phyloP scores from a whole-genome alignment of 352 stramenopile species.

The Poterioochromonas sp. region DNA sequence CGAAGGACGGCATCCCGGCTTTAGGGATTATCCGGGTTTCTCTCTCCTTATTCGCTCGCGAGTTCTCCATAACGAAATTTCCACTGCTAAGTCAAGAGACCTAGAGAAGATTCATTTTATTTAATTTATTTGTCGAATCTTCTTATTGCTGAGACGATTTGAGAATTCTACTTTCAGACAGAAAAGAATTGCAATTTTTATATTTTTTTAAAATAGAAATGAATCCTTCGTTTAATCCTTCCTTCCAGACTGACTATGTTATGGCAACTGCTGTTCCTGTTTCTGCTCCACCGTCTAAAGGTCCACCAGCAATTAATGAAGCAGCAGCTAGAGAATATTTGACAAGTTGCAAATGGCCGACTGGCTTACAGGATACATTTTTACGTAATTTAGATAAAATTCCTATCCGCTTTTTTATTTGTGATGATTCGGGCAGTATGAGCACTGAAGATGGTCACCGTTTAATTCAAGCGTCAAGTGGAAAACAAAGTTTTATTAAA shows the following conservation, averaged over 20 bases:
- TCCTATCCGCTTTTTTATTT: slow-evolving; percentile 26
- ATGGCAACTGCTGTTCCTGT: not conserved
- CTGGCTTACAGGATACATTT: slow-evolving; percentile 22
- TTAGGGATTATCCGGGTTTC: too few species aligned
- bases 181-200: too few species aligned
- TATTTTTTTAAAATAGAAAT: too few species aligned
- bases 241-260: not conserved
- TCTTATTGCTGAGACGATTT: too few species aligned
- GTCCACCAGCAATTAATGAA: not conserved
- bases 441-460: not conserved
- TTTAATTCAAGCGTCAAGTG: not conserved
- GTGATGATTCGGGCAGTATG: slow-evolving; percentile 26
- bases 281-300: not conserved
- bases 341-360: not conserved
- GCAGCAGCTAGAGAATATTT: not conserved
- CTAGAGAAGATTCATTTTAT: too few species aligned
- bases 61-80: too few species aligned
- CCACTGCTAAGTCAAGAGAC: too few species aligned
- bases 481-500: not conserved
- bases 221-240: not conserved
- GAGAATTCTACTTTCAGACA: too few species aligned
- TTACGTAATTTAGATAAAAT: not conserved
- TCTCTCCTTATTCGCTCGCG: too few species aligned
- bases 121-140: too few species aligned
- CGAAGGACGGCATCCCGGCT: too few species aligned